Percentiles rank a stretch among this genome's conserved stretches.
These are phyloP conservation scores for Brachypodium distachyon DNA, from an alignment of 202 grass and related monocot genomes.

Conservation along the genomic window DNA sequence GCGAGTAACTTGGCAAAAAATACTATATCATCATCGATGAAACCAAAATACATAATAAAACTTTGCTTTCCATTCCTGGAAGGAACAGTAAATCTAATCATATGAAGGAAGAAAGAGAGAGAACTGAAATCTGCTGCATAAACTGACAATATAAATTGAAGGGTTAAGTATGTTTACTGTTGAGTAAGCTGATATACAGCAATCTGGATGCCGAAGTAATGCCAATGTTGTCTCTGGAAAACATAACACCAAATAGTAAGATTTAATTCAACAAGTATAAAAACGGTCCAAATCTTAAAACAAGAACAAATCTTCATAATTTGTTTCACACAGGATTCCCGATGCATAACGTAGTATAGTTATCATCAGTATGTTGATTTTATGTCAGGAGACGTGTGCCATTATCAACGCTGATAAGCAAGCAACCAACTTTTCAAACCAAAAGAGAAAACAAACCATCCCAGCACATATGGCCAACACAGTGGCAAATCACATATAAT, in stretches of 20 bases:
- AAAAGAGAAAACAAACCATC: background rate
- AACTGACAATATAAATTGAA: conserved; percentile 13
- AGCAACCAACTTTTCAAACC: too few species aligned
- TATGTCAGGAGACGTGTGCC: background rate
- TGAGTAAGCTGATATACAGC: conserved; percentile 94
- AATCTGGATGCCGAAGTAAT: conserved; percentile 97
- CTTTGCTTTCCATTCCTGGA: background rate
- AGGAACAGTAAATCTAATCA: conserved; percentile 3
- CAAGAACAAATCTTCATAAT: background rate
- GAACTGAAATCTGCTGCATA: background rate
- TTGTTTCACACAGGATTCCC: background rate
- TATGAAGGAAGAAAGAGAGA: background rate
- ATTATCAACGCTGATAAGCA: too few species aligned
- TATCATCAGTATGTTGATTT: background rate
- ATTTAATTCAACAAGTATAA: background rate
- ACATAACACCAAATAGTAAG: conserved; percentile 18
- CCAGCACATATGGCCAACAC: background rate
- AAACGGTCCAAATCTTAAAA: background rate
- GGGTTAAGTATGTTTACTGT: conserved; percentile 41
- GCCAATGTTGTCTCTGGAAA: conserved; percentile 84
- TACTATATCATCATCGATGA: too few species aligned
- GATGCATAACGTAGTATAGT: background rate
- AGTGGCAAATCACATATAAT: background rate
- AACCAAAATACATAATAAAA: background rate
- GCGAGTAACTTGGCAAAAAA: background rate